Evolutionary conservation across 371 early-diverging fungal species (phyloP).

Genomic region (Mortierella sp.): DNA sequence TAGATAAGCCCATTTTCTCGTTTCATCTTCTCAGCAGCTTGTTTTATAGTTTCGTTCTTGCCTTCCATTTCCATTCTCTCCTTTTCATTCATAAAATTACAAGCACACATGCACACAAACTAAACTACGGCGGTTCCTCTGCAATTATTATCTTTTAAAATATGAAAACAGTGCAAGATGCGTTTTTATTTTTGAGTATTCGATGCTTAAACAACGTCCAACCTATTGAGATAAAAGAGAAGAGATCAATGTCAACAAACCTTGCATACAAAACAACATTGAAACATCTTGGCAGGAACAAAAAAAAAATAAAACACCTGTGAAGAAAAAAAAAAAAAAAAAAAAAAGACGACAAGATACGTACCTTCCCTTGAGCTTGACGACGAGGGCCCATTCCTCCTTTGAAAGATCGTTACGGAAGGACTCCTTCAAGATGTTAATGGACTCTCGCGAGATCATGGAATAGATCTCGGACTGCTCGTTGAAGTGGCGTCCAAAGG

Average conservation of each 20-base stretch:
- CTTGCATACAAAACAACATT: neutral
- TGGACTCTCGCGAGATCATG: conserved; percentile 92
- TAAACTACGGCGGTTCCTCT: neutral
- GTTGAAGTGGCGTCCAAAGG: conserved; percentile 97
- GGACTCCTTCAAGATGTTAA: conserved; percentile 97
- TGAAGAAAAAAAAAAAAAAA: neutral
- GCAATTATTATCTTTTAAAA: neutral
- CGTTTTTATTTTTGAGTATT: conserved; percentile 13
- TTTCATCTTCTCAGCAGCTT: too few relatives aligned
- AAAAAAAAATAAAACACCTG: neutral
- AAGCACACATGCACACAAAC: too few relatives aligned
- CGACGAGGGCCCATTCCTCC: conserved; percentile 94
- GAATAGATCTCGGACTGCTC: conserved; percentile 87
- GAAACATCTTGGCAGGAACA: neutral
- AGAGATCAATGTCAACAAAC: neutral
- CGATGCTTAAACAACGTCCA: conserved; percentile 43
- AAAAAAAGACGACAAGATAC: conserved; percentile 4
- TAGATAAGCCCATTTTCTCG: neutral
- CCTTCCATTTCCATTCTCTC: neutral
- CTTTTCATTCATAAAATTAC: neutral
- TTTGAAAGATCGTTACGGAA: conserved; percentile 96
- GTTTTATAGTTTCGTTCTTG: neutral
- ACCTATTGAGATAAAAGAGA: conserved; percentile 4
- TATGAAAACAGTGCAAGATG: conserved; percentile 5
- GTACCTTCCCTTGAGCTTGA: conserved; percentile 81